Base-by-base conservation (phyloP, 1,284 basidiomycete species). In the Tilletia indica region DNA sequence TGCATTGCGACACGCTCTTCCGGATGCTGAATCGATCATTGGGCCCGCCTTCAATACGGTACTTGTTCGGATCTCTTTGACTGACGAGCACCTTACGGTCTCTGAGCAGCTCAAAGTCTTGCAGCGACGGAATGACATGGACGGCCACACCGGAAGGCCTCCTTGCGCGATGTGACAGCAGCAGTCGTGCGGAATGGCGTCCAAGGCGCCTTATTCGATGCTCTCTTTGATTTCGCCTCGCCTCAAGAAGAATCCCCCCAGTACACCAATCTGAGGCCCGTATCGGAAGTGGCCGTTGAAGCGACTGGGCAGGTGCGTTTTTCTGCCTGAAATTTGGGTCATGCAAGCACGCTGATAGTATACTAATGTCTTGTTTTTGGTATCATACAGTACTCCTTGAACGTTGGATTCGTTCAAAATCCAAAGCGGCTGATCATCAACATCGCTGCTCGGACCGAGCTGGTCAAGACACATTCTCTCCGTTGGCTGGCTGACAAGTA, bases 31-130 rank as follows among this genome's bases (percentile, higher is more conserved):
- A 34, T 74, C 73, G 3, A 73, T 77, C 42, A 71, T 83, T 19
- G 80, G 80, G 6, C 80, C 82, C 0, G 77, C 78, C 1, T 77
- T 83, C 72, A 83, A 83, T 64, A 81, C 82, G 11, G 73, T 81
- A 4, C 74, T 78, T 31, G 78, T 77, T 38, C 77, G 77, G 8
- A 51, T 83, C 14, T 56, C 72, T 5, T 72, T 77, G 42, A 68
- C 56, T 8, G 54, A 72, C 2, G 70, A 72, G 4, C 68, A 70
- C 5, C 64, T 67, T n/a, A 48, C 71, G 0, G 68, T 47, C 31
- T 63, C n/a, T 12, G 63, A 73, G 19, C 48, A 74, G 9, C 74
- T 79, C 3, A 63, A 45, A 0, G 38, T 56, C 16, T 21, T 81
- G 39, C 80, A 83, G 68, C 34, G 56, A 3, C 70, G 69, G 9